These are phyloP conservation scores for Haplosporangium gracile DNA, from an alignment of 192 early-diverging fungal species.

Conservation along the genomic window DNA sequence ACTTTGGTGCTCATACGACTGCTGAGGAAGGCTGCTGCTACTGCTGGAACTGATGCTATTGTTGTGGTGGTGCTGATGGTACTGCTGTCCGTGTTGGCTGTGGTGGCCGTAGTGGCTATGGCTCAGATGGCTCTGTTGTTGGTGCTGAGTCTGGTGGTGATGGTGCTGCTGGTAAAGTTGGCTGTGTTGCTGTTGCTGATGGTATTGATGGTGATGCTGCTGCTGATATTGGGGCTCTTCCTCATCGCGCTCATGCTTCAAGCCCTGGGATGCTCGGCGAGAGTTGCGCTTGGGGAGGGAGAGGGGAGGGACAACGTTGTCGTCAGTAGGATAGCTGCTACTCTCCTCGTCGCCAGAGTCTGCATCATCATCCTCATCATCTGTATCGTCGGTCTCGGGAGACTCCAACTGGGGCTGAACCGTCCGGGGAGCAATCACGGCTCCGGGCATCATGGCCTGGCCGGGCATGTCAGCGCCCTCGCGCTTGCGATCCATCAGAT, in stretches of 20 bases:
- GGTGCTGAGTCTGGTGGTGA: slow-evolving; percentile 1
- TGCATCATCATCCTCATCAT: slow-evolving; percentile 42
- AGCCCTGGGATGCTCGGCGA: slow-evolving; percentile 14
- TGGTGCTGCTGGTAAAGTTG: slow-evolving; percentile 8
- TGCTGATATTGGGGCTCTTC: background rate
- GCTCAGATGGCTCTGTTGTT: slow-evolving; percentile 1
- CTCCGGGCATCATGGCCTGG: slow-evolving; percentile 14
- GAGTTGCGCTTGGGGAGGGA: slow-evolving; percentile 19
- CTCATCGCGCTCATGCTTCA: slow-evolving; percentile 24
- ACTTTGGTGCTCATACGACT: slow-evolving; percentile 2
- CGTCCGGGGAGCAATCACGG: slow-evolving; percentile 10
- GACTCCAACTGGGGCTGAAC: slow-evolving; percentile 20
- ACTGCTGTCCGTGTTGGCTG: slow-evolving; percentile 1
- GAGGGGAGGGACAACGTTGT: slow-evolving; percentile 26
- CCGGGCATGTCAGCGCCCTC: slow-evolving; percentile 26
- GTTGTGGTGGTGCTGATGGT: background rate
- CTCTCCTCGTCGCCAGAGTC: slow-evolving; percentile 19
- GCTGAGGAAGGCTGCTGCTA: background rate
- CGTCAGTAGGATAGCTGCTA: slow-evolving; percentile 16
- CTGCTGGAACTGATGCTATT: background rate
- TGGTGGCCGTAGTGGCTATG: slow-evolving; percentile 1
- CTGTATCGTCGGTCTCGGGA: slow-evolving; percentile 18
- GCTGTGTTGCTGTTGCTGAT: slow-evolving; percentile 13
- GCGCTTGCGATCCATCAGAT: slow-evolving; percentile 45
- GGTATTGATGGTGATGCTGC: slow-evolving; percentile 6